Percentiles rank a stretch among this genome's conserved stretches.
Evolutionary conservation across 2,329 filamentous ascomycete species (phyloP).

Genomic region (Penicillium corylophilum): DNA sequence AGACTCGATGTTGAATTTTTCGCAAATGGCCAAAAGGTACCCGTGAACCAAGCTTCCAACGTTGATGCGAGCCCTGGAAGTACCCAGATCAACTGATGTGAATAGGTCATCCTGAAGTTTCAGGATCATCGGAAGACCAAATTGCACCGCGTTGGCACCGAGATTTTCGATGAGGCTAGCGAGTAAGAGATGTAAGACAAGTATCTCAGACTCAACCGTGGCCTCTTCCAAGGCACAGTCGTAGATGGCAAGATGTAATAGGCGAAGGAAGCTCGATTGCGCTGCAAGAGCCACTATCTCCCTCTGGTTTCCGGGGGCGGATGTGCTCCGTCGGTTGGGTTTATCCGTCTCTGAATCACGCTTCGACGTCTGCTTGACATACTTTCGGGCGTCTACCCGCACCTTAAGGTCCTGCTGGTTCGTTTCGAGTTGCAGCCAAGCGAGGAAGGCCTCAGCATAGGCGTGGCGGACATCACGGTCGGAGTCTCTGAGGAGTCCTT

Average conservation of each 20-base stretch:
- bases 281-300: conserved; percentile 57
- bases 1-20: conserved; percentile 73
- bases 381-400: conserved; percentile 56
- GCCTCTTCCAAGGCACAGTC: conserved; percentile 77
- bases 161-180: conserved; percentile 71
- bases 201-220: conserved; percentile 70
- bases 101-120: conserved; percentile 79
- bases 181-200: conserved; percentile 75
- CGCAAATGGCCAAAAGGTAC: conserved; percentile 78
- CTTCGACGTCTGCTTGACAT: conserved; percentile 43
- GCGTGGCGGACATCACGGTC: conserved; percentile 76
- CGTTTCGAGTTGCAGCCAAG: conserved; percentile 83
- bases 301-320: conserved; percentile 59
- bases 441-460: conserved; percentile 78
- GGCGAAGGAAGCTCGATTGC: conserved; percentile 70
- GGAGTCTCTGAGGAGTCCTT: conserved; percentile 82
- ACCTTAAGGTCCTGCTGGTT: conserved; percentile 64
- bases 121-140: conserved; percentile 84
- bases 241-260: conserved; percentile 85
- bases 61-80: conserved; percentile 69
- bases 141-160: conserved; percentile 76
- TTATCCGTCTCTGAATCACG: conserved; percentile 44
- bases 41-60: conserved; percentile 83
- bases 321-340: conserved; percentile 63
- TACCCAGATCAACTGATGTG: conserved; percentile 27